These are phyloP conservation scores for Daldinia sp. DNA, from an alignment of 2,329 filamentous ascomycete genomes.

Conservation along the genomic window DNA sequence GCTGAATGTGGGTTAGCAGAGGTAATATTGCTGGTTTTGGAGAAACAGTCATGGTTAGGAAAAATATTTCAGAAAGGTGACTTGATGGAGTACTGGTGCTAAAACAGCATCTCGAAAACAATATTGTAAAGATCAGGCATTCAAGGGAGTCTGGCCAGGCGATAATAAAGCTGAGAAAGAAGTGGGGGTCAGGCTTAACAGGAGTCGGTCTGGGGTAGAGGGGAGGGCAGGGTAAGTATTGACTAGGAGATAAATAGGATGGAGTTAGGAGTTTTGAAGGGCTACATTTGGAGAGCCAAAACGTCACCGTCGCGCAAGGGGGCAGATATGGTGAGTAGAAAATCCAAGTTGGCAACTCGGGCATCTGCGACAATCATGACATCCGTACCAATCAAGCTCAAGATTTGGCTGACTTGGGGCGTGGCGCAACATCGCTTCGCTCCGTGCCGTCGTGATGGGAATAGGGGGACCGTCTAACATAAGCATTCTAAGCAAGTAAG, in stretches of 20 bases:
- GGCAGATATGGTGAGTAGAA: conserved; percentile 34
- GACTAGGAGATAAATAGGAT: conserved; percentile 38
- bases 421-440: conserved; percentile 45
- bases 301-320: conserved; percentile 45
- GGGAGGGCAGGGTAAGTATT: conserved; percentile 31
- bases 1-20: conserved; percentile 64
- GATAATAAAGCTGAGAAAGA: conserved; percentile 38
- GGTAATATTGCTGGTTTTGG: conserved; percentile 44
- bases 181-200: conserved; percentile 40
- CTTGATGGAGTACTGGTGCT: conserved; percentile 33
- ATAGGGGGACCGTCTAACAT: conserved; percentile 42
- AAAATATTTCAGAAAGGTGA: conserved; percentile 20
- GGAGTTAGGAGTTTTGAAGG: conserved; percentile 36
- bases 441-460: conserved; percentile 44
- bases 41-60: conserved; percentile 44
- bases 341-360: conserved; percentile 37
- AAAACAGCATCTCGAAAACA: conserved; percentile 32
- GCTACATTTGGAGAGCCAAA: conserved; percentile 28
- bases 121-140: conserved; percentile 17
- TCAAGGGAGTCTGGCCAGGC: conserved; percentile 10
- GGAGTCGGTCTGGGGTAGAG: conserved; percentile 31
- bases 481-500: conserved; percentile 43
- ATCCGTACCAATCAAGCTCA: conserved; percentile 41
- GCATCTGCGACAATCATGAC: conserved; percentile 39
- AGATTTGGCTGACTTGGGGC: conserved; percentile 38